A percentile compares a stretch with the other conserved stretches of the same genome.
Conservation (phyloP, 2,329 filamentous ascomycete genomes). For the Alternaria triticina region DNA sequence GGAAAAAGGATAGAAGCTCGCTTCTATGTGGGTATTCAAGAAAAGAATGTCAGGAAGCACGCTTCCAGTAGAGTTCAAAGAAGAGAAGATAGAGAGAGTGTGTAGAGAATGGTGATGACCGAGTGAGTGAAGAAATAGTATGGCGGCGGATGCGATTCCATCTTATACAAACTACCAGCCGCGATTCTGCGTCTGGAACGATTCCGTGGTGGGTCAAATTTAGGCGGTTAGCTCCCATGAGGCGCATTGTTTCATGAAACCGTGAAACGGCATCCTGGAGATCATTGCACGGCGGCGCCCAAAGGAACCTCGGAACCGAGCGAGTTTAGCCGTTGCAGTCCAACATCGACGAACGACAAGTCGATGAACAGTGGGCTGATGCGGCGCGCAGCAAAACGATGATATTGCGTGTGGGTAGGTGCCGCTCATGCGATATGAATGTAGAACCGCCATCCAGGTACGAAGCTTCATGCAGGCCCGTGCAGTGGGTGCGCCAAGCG, state of each 20-base stretch:
- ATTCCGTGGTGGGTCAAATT: not conserved
- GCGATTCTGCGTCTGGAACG: not conserved
- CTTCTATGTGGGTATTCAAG: slow-evolving; percentile 17
- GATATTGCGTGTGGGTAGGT: not conserved
- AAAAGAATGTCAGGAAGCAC: slow-evolving; percentile 32
- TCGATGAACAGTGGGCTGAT: not conserved
- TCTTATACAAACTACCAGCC: slow-evolving; percentile 1
- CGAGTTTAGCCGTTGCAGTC: not conserved
- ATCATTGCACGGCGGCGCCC: slow-evolving; percentile 20
- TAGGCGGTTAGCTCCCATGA: not conserved
- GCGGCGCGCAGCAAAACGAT: not conserved
- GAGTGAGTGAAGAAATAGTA: slow-evolving; percentile 2
- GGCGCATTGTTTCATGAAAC: slow-evolving; percentile 21
- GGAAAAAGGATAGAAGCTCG: slow-evolving; percentile 14
- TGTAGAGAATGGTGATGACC: slow-evolving; percentile 12
- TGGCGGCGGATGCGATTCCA: not conserved
- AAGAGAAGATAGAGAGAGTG: slow-evolving; percentile 3
- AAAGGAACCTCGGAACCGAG: not conserved
- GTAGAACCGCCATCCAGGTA: not conserved
- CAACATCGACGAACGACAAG: not conserved
- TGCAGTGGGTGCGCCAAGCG: not conserved
- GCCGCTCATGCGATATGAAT: not conserved
- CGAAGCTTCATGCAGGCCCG: not conserved
- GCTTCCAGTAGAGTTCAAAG: slow-evolving; percentile 18
- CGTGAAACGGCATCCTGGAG: slow-evolving; percentile 33